These are phyloP conservation scores for Colletotrichum chlorophyti DNA, from an alignment of 2,329 filamentous ascomycete species.

Conservation along the genomic window DNA sequence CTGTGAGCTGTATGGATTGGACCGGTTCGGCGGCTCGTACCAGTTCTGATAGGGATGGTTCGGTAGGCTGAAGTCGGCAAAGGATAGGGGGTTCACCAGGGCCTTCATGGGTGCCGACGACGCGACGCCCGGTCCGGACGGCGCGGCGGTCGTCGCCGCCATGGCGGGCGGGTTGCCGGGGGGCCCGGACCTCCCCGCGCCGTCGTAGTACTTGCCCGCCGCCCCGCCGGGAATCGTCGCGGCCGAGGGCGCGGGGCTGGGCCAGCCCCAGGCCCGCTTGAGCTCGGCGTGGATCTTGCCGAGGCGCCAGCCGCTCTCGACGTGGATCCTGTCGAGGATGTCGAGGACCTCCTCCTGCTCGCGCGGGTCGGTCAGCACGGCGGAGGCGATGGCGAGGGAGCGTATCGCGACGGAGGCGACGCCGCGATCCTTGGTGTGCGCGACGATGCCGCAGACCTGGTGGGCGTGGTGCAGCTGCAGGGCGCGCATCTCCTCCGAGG, in stretches of 20 bases:
- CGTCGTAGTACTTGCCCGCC: background rate
- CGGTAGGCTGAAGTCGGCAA: constrained; percentile 78
- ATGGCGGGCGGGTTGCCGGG: constrained; percentile 17
- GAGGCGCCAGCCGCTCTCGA: constrained; percentile 81
- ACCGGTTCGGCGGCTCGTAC: constrained; percentile 74
- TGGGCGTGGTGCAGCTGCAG: constrained; percentile 78
- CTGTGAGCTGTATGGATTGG: constrained; percentile 24
- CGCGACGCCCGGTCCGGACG: constrained; percentile 36
- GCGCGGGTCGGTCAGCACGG: constrained; percentile 69
- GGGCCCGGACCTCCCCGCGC: background rate
- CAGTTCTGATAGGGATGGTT: constrained; percentile 83
- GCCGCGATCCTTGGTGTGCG: constrained; percentile 81
- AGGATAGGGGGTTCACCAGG: constrained; percentile 72
- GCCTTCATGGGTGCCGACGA: constrained; percentile 38
- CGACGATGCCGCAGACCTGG: constrained; percentile 88
- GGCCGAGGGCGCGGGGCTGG: constrained; percentile 1
- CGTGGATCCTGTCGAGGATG: constrained; percentile 78
- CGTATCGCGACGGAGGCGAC: constrained; percentile 81
- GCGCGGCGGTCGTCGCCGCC: constrained; percentile 32
- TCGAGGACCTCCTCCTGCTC: constrained; percentile 83
- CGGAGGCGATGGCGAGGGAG: constrained; percentile 78
- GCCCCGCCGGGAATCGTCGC: background rate
- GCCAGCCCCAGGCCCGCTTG: constrained; percentile 80
- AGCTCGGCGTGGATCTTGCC: constrained; percentile 76
- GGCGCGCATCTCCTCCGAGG: constrained; percentile 70